A percentile compares a stretch with the other conserved stretches of the same genome.
These are phyloP conservation scores for Cystofilobasidium macerans DNA, from an alignment of 768 basidiomycete genomes.

Conservation along the genomic window DNA sequence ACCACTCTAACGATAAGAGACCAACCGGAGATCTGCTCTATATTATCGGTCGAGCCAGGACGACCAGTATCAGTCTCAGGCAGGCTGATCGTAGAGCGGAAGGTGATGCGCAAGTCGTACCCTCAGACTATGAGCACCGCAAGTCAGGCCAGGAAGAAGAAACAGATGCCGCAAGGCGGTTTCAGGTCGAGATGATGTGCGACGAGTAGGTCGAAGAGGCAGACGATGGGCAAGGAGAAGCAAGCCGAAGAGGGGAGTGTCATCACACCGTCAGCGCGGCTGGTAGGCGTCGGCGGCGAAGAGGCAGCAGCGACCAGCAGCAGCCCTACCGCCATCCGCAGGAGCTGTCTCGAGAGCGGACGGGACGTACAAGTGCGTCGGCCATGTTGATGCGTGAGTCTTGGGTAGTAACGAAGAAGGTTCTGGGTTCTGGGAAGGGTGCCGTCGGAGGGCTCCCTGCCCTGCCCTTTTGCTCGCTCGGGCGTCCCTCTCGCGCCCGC, in stretches of 20 bases:
- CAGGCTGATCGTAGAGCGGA: not conserved
- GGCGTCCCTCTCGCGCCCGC: too few relatives aligned
- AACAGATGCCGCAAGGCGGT: too few relatives aligned
- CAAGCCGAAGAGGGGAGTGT: not conserved
- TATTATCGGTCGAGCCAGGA: too few relatives aligned
- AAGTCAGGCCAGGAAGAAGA: not conserved
- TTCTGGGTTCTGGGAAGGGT: not conserved
- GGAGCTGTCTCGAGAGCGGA: not conserved
- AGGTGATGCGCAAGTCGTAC: not conserved
- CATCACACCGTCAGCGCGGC: not conserved
- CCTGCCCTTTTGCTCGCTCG: too few relatives aligned
- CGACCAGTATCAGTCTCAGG: not conserved
- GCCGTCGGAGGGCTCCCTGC: not conserved
- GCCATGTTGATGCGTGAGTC: not conserved
- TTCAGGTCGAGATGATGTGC: not conserved
- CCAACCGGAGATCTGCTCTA: conserved; percentile 11
- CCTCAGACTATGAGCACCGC: not conserved
- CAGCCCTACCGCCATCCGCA: too few relatives aligned
- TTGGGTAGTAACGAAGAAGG: not conserved
- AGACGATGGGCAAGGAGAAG: not conserved
- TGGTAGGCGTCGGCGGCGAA: too few relatives aligned
- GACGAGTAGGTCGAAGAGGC: not conserved
- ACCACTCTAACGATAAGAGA: too few relatives aligned
- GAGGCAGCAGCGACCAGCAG: too few relatives aligned
- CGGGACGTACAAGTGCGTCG: conserved; percentile 3